Conservation (phyloP, 345 rosid genomes). For the Melaleuca alternifolia region DNA sequence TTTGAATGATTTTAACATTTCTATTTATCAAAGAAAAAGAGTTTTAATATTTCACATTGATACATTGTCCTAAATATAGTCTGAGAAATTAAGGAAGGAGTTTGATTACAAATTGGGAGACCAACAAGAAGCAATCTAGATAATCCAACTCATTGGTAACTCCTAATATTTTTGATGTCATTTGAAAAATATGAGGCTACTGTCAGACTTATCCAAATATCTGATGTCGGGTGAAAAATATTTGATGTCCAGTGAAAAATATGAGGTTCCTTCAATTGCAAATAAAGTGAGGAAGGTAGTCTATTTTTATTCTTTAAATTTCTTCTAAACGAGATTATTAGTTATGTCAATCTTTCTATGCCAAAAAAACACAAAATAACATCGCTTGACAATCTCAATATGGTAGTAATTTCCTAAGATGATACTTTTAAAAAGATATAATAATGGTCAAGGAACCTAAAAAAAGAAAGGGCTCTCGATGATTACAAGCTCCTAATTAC, state of each 20-base stretch:
- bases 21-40: background rate
- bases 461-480: background rate
- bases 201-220: background rate
- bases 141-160: background rate
- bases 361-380: background rate
- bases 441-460: background rate
- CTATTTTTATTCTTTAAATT: background rate
- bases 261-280: background rate
- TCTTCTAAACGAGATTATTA: background rate
- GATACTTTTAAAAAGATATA: background rate
- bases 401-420: background rate
- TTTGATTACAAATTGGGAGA: background rate
- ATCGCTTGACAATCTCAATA: background rate
- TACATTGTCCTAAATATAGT: background rate
- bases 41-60: background rate
- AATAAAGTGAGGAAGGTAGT: background rate
- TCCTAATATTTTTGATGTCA: too few relatives aligned
- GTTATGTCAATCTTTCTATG: background rate
- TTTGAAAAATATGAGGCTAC: background rate
- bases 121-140: background rate
- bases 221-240: too few relatives aligned
- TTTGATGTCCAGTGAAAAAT: too few relatives aligned
- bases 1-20: background rate
- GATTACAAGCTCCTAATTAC: background rate
- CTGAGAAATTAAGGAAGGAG: background rate